These are phyloP conservation scores for Yamadazyma jaroonii DNA, from an alignment of 1,139 yeast species.

Conservation along the genomic window DNA sequence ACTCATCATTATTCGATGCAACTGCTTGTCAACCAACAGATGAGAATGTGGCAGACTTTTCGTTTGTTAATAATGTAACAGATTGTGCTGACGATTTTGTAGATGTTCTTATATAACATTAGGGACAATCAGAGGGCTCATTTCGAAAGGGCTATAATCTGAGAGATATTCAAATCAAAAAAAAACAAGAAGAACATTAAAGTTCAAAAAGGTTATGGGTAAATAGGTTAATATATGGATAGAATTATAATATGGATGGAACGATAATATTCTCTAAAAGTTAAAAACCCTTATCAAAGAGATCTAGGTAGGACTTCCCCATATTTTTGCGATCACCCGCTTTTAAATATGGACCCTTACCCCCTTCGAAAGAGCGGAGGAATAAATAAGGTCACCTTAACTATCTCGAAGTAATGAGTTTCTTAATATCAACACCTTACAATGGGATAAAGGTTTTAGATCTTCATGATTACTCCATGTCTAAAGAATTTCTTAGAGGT, in stretches of 20 bases:
- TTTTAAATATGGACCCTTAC: no score
- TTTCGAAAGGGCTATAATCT: no score
- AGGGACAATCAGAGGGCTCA: no score
- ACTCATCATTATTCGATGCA: slow-evolving; percentile 37
- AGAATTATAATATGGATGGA: no score
- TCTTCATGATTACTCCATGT: background rate
- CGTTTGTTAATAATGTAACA: slow-evolving; percentile 25
- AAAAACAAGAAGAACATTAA: no score
- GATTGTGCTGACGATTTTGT: slow-evolving; percentile 14
- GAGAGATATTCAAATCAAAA: no score
- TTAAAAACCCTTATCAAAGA: background rate
- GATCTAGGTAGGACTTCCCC: no score
- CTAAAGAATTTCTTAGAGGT: slow-evolving; percentile 7
- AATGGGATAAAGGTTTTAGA: slow-evolving; percentile 6
- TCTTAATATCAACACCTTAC: slow-evolving; percentile 6
- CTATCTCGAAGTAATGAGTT: slow-evolving; percentile 4
- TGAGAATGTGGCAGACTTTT: slow-evolving; percentile 13
- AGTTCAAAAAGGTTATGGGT: background rate
- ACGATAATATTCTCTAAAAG: background rate
- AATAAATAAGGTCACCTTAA: no score
- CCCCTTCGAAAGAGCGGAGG: no score
- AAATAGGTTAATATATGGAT: slow-evolving; percentile 1
- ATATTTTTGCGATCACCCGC: no score
- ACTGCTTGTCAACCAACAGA: slow-evolving; percentile 17
- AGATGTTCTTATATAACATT: background rate